Base-by-base conservation (phyloP, 768 basidiomycete species). In the Auriculariales sp. region DNA sequence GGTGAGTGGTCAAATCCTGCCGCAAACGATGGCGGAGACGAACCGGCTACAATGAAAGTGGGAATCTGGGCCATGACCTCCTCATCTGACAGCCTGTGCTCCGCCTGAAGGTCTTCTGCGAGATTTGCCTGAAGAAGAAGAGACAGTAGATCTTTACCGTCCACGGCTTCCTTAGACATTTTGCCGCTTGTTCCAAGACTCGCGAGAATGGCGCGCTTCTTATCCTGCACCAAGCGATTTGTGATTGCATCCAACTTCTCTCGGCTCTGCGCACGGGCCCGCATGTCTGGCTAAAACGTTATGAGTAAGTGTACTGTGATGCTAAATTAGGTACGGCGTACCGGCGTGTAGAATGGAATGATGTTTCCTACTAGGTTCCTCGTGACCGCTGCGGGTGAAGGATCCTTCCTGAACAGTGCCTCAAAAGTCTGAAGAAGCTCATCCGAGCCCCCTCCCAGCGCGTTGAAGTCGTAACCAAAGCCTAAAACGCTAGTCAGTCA, bases 401-500 rank as follows among this genome's bases (percentile, higher is more conserved):
- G 68, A 67, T 14, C 55, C 55, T 44, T 56, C 59, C 7, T 68
- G 56, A n/a, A 64, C 64, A 47, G 64, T 63, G 7, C 22, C 0
- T 36, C 15, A 6, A 36, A 36, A 5, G 10, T n/a, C 35, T 36
- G n/a, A 6, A 22, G n/a, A 22, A 36, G 35, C 6, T 56, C 54
- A 15, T 55, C 48, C 4, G 53, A 57, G 2, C 53, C 53, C 0
- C 56, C 22, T 27, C 59, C 56, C 27, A 71, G 55, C 2, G 68
- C 54, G 15, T 64, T 50, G 46, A 71, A 69, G 2, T 60, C 9
- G 50, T 66, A 66, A 50, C 67, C 60, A 50, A 71, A 71, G 17
- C 70, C 69, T 71, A 36, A 15, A 36, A 11, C n/a, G 35, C 7
- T 11, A 15, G 35, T n/a, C 7, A 6, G n/a, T 6, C 35, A 5